These are phyloP conservation scores for Phylloporus arenicola DNA, from an alignment of 768 basidiomycete genomes.

Conservation along the genomic window DNA sequence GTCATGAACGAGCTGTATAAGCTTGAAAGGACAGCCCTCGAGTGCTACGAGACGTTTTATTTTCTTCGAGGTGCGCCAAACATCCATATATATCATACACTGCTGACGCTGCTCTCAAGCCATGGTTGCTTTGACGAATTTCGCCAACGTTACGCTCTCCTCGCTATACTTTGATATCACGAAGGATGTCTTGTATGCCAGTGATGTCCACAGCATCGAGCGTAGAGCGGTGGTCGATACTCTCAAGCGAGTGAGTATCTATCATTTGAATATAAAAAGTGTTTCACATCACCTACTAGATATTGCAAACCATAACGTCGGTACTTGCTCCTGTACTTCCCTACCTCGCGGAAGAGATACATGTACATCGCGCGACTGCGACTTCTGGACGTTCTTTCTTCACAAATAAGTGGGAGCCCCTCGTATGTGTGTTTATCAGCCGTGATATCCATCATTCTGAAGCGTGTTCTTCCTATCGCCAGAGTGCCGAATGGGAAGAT, in stretches of 20 bases:
- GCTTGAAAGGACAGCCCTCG: conserved; percentile 61
- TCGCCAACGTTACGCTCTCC: conserved; percentile 80
- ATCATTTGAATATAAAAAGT: background rate
- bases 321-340: conserved; percentile 84
- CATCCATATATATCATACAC: background rate
- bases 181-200: conserved; percentile 86
- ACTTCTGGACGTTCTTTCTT: conserved; percentile 55
- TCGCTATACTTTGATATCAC: conserved; percentile 89
- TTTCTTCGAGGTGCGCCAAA: conserved; percentile 68
- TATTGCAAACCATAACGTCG: conserved; percentile 58
- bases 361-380: conserved; percentile 28
- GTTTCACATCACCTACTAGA: conserved; percentile 33
- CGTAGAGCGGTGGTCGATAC: conserved; percentile 68
- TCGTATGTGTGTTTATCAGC: conserved; percentile 42
- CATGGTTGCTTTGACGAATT: conserved; percentile 64
- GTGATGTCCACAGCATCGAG: conserved; percentile 42
- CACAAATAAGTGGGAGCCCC: conserved; percentile 55
- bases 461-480: background rate
- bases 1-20: conserved; percentile 79
- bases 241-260: conserved; percentile 53
- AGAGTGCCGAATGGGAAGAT: conserved; percentile 65
- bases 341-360: conserved; percentile 86
- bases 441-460: too few species aligned
- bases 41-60: conserved; percentile 67
- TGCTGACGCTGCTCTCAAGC: conserved; percentile 41